Evolutionary conservation across 2,329 filamentous ascomycete species (phyloP), one percentile per base, ranked within the genome.

Genomic region (Microthyrium microscopicum): DNA sequence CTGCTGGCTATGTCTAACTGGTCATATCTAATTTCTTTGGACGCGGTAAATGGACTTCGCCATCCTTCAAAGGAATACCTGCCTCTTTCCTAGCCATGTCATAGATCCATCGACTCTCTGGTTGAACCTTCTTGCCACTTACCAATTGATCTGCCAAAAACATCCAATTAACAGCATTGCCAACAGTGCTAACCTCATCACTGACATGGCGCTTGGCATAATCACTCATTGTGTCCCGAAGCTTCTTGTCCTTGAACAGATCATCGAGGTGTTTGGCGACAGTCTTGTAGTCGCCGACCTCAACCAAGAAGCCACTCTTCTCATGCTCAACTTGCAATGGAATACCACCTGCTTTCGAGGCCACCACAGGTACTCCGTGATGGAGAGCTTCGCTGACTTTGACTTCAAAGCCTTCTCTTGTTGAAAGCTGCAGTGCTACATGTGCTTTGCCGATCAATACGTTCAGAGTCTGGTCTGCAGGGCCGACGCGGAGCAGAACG

Each of bases 371-470:
- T 3, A 77, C 70, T 11, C 80, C 80, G 28, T 83, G 81, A 48
- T 85, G 80, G 16, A 87, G 62, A 1, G 78, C 80, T 54, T 89
- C 82, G 0, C 77, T 83, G 4, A 89, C 79, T 54, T 89, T 89
- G 44, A 89, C 76, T 53, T 89, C 81, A 44, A 89, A 89, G 0
- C 81, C 80, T 49, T 89, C 81, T 22, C 78, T 70, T 0, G 76
- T 84, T 3, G 78, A 85, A 5, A 89, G 69, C 52, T 89, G 81
- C 5, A 89, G 65, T 1, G 76, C 76, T 5, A 84, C 70, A 36
- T 75, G 70, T 1, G 78, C 73, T 31, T 77, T 75, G 24, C 74
- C 72, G 40, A 89, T 66, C 26, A 89, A 59, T 0, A 73, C 70
- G 52, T 89, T 85, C 44, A 89, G 70, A 15, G 84, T 63, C 52